These are phyloP conservation scores for Inonotus obliquus DNA, from an alignment of 1,284 basidiomycete genomes.

Conservation along the genomic window DNA sequence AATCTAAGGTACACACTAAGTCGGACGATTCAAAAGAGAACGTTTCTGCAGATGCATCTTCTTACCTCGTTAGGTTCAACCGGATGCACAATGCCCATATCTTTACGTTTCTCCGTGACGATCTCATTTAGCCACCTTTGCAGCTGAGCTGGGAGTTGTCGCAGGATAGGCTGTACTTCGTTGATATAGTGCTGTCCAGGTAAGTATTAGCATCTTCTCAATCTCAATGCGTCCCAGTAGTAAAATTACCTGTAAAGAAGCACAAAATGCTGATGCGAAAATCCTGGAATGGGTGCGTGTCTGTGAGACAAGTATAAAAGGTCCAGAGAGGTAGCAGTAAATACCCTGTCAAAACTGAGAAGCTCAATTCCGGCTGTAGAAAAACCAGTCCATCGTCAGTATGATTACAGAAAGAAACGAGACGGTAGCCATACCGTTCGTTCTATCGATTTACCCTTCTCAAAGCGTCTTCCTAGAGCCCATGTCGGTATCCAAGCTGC, in stretches of 20 bases:
- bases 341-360: conserved; percentile 36
- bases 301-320: background rate
- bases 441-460: conserved; percentile 32
- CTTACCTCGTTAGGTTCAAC: conserved; percentile 34
- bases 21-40: background rate
- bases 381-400: background rate
- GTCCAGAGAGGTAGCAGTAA: background rate
- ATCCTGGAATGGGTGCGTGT: conserved; percentile 25
- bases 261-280: conserved; percentile 40
- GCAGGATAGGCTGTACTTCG: conserved; percentile 35
- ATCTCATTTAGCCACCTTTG: conserved; percentile 33
- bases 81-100: conserved; percentile 36
- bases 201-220: too few relatives aligned
- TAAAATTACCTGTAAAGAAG: conserved; percentile 31
- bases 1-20: conserved; percentile 22
- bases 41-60: background rate
- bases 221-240: background rate
- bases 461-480: conserved; percentile 35
- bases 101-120: conserved; percentile 30
- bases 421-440: conserved; percentile 25
- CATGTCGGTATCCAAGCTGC: conserved; percentile 40
- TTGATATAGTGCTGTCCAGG: conserved; percentile 32
- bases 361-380: conserved; percentile 34
- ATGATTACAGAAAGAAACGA: background rate
- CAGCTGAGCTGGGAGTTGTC: conserved; percentile 30